Conservation (phyloP, 108 stramenopile genomes). For the Conticribra weissflogii region DNA sequence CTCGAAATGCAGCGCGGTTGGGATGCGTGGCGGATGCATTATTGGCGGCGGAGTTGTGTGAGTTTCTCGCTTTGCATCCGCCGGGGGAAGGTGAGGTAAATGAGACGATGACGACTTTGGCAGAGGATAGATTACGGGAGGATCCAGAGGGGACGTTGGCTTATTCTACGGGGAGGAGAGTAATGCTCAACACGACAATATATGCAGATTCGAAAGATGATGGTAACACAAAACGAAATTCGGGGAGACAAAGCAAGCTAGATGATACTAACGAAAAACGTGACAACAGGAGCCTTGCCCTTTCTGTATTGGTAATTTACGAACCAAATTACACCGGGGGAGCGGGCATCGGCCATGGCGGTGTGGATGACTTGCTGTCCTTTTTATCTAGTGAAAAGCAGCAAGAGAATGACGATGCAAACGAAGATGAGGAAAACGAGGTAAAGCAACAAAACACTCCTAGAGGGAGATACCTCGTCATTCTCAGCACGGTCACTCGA, state of each 20-base stretch:
- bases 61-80: slow-evolving; percentile 41
- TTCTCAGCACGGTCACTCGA: slow-evolving; percentile 26
- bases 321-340: slow-evolving; percentile 76
- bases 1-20: slow-evolving; percentile 70
- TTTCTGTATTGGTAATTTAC: slow-evolving; percentile 69
- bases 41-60: slow-evolving; percentile 78
- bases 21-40: slow-evolving; percentile 75
- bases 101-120: slow-evolving; percentile 2
- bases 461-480: slow-evolving; percentile 63
- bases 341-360: slow-evolving; percentile 71
- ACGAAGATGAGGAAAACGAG: slow-evolving; percentile 6
- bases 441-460: neutral
- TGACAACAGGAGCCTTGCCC: slow-evolving; percentile 14
- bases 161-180: slow-evolving; percentile 37
- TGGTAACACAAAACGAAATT: neutral
- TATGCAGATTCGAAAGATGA: neutral
- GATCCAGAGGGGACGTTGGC: slow-evolving; percentile 49
- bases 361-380: slow-evolving; percentile 58
- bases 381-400: slow-evolving; percentile 27
- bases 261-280: no score
- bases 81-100: neutral
- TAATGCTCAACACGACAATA: slow-evolving; percentile 52
- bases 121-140: neutral
- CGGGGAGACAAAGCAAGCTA: no score
- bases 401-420: slow-evolving; percentile 2